Base-by-base conservation (phyloP, 768 basidiomycete species). In the Lyophyllum semitale region DNA sequence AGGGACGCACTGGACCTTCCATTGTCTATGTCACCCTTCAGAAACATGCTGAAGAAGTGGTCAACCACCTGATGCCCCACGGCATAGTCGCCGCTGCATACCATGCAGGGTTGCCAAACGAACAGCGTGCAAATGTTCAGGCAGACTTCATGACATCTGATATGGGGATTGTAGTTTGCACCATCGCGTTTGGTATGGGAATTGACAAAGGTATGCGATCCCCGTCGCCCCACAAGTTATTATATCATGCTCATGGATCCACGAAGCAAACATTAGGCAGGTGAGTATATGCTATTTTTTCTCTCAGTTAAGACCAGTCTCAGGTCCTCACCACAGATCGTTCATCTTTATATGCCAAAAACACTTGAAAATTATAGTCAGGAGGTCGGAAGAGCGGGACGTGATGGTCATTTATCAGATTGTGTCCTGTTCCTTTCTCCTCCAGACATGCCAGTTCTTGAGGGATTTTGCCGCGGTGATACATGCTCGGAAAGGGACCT, bases 381-480 rank as follows among this genome's bases (percentile, higher is more conserved):
- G 35, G 55, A 60, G 45, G 52, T 60, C 7, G 59, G 59, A 11
- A 51, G 59, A 42, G 59, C 59, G n/a, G 59, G 59, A 2, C 59
- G 59, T 38, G 59, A 60, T 49, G 59, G 59, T 13, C 33, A 54
- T 5, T 41, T 40, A 35, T 79, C 81, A 11, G 68, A 67, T 7
- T 82, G 80, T 65, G 59, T 73, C 15, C 72, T 81, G 71, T 78
- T 78, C 60, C 69, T 81, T 8, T 73, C 69, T 9, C 64, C 74
- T 2, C 46, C 59, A 4, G 81, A 83, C 58, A 69, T 80, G 9
- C 75, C 78, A 1, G 66, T 77, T 27, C 66, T 83, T 20, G 77
- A 83, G 58, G 76, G 78, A 11, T 81, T 82, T 56, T 69, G 65
- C 20, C 72, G 80, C 1, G 80, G 79, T 0, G 78, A 82, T 60